Evolutionary conservation across 2,329 filamentous ascomycete genomes (phyloP).

Genomic region (Pleomassaria siparia): DNA sequence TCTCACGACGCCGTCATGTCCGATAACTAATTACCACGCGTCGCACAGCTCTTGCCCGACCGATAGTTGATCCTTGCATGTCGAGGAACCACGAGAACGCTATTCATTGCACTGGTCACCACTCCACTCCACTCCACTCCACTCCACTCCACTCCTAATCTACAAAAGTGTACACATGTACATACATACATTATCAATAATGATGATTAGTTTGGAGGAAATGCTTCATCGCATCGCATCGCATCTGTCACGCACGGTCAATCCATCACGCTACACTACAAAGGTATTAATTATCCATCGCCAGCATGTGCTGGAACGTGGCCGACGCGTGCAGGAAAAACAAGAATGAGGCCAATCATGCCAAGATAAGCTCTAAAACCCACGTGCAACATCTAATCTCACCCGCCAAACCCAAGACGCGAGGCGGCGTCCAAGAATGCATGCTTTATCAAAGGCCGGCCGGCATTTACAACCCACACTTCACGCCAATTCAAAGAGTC

Average conservation of each 20-base stretch:
- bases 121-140: neutral
- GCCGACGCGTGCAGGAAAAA: constrained; percentile 13
- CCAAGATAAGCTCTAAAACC: too few species aligned
- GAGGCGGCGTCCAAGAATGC: neutral
- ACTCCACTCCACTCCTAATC: too few species aligned
- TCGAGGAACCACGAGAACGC: constrained; percentile 2
- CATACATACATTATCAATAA: neutral
- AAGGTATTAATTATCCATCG: too few species aligned
- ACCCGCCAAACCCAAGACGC: constrained; percentile 1
- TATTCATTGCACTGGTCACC: too few species aligned
- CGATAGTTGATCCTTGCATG: neutral
- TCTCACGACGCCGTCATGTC: too few species aligned
- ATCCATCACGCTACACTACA: too few species aligned
- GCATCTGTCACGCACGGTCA: constrained; percentile 5
- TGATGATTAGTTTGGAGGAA: constrained; percentile 5
- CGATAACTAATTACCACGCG: too few species aligned
- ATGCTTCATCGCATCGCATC: constrained; percentile 19
- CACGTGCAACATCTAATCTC: constrained; percentile 5
- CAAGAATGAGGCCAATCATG: too few species aligned
- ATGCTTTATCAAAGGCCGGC: neutral
- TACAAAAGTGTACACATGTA: too few species aligned
- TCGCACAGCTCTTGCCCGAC: too few species aligned
- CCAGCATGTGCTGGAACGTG: constrained; percentile 15
- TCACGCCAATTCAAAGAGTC: too few species aligned
- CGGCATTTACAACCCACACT: neutral